Conservation (phyloP, 495 filamentous ascomycete genomes). For the Neurospora sublineolata region DNA sequence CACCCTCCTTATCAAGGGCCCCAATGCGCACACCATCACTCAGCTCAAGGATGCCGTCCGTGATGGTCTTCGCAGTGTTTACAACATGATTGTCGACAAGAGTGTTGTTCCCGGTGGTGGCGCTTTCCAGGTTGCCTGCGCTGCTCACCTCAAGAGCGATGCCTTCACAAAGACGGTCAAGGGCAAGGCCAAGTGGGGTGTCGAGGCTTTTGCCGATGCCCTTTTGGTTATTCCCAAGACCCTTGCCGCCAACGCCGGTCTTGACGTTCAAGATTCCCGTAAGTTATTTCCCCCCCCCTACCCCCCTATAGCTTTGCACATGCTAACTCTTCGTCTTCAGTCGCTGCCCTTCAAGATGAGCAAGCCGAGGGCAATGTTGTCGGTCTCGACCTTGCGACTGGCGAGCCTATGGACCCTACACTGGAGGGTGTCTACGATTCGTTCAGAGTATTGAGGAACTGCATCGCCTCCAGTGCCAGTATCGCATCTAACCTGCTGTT, state of each 20-base stretch:
- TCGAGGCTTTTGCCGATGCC: constrained; percentile 88
- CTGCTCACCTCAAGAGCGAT: constrained; percentile 76
- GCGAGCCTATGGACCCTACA: constrained; percentile 92
- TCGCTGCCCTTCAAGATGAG: constrained; percentile 80
- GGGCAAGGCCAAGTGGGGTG: constrained; percentile 93
- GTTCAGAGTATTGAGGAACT: constrained; percentile 87
- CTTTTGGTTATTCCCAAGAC: constrained; percentile 93
- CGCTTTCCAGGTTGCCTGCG: constrained; percentile 91
- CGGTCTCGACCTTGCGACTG: constrained; percentile 74
- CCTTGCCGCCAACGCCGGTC: constrained; percentile 87
- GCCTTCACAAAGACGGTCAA: constrained; percentile 77
- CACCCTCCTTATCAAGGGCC: constrained; percentile 95
- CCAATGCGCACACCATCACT: constrained; percentile 89
- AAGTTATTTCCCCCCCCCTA: constrained; percentile 31
- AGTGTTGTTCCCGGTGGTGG: constrained; percentile 91
- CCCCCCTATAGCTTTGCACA: neutral
- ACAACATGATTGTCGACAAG: constrained; percentile 97
- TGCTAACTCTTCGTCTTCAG: constrained; percentile 28
- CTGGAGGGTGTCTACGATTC: constrained; percentile 91
- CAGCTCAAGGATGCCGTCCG: constrained; percentile 97
- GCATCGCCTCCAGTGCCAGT: constrained; percentile 82
- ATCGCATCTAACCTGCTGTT: constrained; percentile 93
- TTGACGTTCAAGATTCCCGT: constrained; percentile 90
- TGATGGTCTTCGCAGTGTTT: constrained; percentile 86
- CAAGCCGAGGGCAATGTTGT: constrained; percentile 71